Evolutionary conservation across 805 yeast genomes (phyloP), one percentile per base, ranked within the genome.

Genomic region (Priceomyces medius): DNA sequence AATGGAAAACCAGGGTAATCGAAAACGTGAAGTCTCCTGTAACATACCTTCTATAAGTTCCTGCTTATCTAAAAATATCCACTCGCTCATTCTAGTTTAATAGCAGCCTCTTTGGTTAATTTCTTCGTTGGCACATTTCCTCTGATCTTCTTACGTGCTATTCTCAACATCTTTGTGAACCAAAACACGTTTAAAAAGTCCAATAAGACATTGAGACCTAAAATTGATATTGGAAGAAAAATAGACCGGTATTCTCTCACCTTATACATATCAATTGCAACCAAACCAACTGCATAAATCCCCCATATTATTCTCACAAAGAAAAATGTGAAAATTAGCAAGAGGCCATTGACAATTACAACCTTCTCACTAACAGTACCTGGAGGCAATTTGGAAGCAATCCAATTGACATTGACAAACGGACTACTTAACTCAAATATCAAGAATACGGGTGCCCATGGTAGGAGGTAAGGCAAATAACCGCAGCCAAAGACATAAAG

Each of bases 341-440:
- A 48, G 7, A 88, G 38, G 0, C 98, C 98, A 60, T 93, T 93
- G 50, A 83, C 53, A n/a, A 77, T 57, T 38, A 80, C 76, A 6
- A 79, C 42, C 47, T 56, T 70, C 18, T 70, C 71, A 31, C 85
- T 80, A 38, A 88, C 71, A 3, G 79, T 61, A 3, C 85, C 85
- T 1, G 73, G 73, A 1, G 96, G 93, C 13, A 89, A 69, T 52
- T 86, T 83, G 21, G 85, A 74, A 24, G 88, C 81, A 62, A 84
- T 89, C 97, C 97, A 93, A 63, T 93, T 88, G 58, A 87, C 60
- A 63, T 93, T 95, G 46, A 93, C 96, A 64, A 93, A 93, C 6
- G 98, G 98, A 2, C 97, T 87, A 35, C 95, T 84, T 31, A 86
- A 74, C 65, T 93, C 99, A 63, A 85, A 93, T 37, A 86, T 59